phyloP scores from a whole-genome alignment of 208 protist species.

The Leishmania braziliensis region DNA sequence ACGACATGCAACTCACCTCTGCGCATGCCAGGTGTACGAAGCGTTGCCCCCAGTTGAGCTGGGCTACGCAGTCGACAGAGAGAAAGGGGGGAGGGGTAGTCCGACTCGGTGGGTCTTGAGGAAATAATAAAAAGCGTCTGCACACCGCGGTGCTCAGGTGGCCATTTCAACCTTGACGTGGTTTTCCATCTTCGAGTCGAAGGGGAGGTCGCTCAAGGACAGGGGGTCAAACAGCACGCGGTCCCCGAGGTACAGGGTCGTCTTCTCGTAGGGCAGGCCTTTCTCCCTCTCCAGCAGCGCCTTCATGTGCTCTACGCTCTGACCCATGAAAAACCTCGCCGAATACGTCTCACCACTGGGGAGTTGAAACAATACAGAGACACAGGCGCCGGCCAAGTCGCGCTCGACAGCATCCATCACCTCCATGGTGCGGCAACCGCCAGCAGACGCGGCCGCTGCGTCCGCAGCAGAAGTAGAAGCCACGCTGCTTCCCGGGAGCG shows the following conservation, averaged over 20 bases:
- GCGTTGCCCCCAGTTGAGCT: neutral
- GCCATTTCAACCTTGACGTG: slow-evolving; percentile 43
- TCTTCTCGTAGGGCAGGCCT: slow-evolving; percentile 64
- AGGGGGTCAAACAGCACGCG: slow-evolving; percentile 75
- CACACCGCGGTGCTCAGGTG: slow-evolving; percentile 11
- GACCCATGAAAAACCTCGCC: slow-evolving; percentile 71
- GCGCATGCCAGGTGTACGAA: neutral
- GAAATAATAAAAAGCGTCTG: neutral
- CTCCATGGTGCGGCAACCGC: slow-evolving; percentile 21
- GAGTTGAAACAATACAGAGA: slow-evolving; percentile 52
- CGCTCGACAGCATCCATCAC: slow-evolving; percentile 66
- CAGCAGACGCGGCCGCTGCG: neutral
- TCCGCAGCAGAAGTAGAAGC: slow-evolving; percentile 1
- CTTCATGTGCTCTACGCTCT: slow-evolving; percentile 83
- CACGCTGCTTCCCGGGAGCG: slow-evolving; percentile 1
- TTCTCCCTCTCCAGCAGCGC: slow-evolving; percentile 66
- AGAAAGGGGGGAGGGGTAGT: neutral
- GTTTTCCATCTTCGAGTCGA: slow-evolving; percentile 56
- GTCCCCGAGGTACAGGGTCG: slow-evolving; percentile 65
- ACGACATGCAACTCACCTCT: neutral
- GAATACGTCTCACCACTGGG: slow-evolving; percentile 37
- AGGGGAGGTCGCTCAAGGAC: slow-evolving; percentile 81
- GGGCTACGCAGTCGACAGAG: neutral
- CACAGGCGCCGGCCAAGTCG: slow-evolving; percentile 60
- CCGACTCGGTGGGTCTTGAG: neutral